A percentile compares a stretch with the other conserved stretches of the same genome.
Evolutionary conservation across 2,329 filamentous ascomycete species (phyloP).

Genomic region (Zymoseptoria passerinii): DNA sequence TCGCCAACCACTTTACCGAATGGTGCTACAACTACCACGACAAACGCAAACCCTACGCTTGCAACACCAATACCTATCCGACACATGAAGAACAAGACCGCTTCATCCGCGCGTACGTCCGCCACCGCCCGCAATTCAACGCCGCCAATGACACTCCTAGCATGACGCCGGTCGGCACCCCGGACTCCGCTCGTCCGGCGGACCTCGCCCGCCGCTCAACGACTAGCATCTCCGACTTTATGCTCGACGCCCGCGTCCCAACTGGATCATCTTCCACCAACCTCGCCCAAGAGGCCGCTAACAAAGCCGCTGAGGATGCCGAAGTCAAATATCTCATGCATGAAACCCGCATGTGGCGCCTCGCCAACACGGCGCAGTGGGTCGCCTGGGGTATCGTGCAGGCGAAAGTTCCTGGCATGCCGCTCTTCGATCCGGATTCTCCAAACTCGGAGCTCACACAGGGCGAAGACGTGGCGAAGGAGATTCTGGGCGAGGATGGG

Average conservation of each 20-base stretch:
- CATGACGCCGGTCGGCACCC: conserved; percentile 19
- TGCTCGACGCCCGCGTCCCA: conserved; percentile 62
- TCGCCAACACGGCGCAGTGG: conserved; percentile 84
- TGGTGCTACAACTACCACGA: conserved; percentile 99
- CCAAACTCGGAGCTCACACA: conserved; percentile 17
- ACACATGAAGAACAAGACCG: conserved; percentile 70
- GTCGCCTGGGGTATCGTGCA: conserved; percentile 95
- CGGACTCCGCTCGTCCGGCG: conserved; percentile 2
- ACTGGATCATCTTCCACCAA: conserved; percentile 1
- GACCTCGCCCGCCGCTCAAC: conserved; percentile 28
- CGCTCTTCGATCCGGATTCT: conserved; percentile 35
- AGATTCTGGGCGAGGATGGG: conserved; percentile 13
- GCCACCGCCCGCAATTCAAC: conserved; percentile 64
- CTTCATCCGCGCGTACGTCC: conserved; percentile 79
- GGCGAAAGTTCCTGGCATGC: conserved; percentile 72
- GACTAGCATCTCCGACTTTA: conserved; percentile 53
- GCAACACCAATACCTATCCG: conserved; percentile 65
- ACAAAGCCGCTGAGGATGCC: conserved; percentile 52
- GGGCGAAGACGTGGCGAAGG: conserved; percentile 25
- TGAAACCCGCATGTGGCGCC: conserved; percentile 76
- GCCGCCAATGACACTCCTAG: conserved; percentile 34
- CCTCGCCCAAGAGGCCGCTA: conserved; percentile 30
- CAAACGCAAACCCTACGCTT: conserved; percentile 49
- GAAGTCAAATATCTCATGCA: conserved; percentile 63
- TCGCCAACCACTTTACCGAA: conserved; percentile 95